Percentiles rank a stretch among this genome's conserved stretches.
These are phyloP conservation scores for Orobanche coerulescens DNA, from an alignment of 257 asterid species.

Conservation along the genomic window DNA sequence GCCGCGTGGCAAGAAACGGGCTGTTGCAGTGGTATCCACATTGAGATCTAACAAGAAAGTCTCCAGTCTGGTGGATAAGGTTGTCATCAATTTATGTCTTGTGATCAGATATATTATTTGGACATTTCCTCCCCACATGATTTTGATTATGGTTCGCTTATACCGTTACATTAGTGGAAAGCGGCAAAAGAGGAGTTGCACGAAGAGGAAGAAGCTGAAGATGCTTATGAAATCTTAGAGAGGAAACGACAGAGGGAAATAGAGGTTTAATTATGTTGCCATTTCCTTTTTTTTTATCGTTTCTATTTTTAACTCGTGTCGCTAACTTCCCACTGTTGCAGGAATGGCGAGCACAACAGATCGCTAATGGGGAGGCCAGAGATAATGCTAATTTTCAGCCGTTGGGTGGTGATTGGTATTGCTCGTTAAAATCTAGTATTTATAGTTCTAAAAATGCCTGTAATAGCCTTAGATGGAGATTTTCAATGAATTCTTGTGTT, in stretches of 20 bases:
- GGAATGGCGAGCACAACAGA: slow-evolving; percentile 90
- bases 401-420: slow-evolving; percentile 95
- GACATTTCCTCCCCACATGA: background rate
- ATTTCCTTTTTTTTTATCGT: background rate
- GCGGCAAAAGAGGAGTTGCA: slow-evolving; percentile 97
- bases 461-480: background rate
- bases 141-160: background rate
- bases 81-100: slow-evolving; percentile 20
- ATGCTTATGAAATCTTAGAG: slow-evolving; percentile 66
- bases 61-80: slow-evolving; percentile 97
- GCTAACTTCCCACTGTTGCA: slow-evolving; percentile 29
- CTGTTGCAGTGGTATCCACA: slow-evolving; percentile 59
- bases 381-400: slow-evolving; percentile 97
- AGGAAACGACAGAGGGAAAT: slow-evolving; percentile 76
- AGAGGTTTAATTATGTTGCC: slow-evolving; percentile 49
- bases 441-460: background rate
- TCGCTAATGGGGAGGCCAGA: slow-evolving; percentile 86
- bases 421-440: slow-evolving; percentile 16
- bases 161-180: slow-evolving; percentile 61
- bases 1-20: slow-evolving; percentile 62
- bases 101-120: background rate
- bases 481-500: background rate
- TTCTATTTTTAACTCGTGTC: background rate
- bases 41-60: slow-evolving; percentile 90
- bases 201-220: slow-evolving; percentile 75